Evolutionary conservation across 345 rosid species (phyloP), one percentile per base, ranked within the genome.

Genomic region (Aquilaria yunnanensis): DNA sequence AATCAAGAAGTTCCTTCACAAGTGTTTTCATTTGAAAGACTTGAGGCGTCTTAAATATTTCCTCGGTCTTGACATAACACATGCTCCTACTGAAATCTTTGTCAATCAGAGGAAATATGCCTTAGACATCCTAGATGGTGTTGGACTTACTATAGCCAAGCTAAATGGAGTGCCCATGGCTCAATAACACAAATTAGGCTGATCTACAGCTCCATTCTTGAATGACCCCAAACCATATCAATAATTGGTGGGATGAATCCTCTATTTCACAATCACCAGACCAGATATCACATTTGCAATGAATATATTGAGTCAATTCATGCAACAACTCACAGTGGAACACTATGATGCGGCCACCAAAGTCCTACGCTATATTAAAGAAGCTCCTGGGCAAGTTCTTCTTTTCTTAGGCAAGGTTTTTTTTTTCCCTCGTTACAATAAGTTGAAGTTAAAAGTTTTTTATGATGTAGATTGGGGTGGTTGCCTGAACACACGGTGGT

Each of bases 391-490:
- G 1, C 57, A 59, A 46, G 57, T 61, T 2, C 30, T 51, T 12
- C 4, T 64, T 3, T 32, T 57, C 10, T 14, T 45, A 8, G 9
- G 32, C 1, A 2, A 41, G 1, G 23, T 23, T 23, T 23, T 23
- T 23, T 23, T 23, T 23, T 23, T 23, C 23, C 23, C 23, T 23
- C 23, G 23, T 1, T 23, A 23, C 23, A n/a, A 6, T 45, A 13
- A 14, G 8, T n/a, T 12, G 31, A 54, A 33, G 1, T 30, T 57
- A 0, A 6, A 11, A 5, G 63, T 46, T 12, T 69, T 58, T 52
- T 50, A n/a, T 23, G 68, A 70, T 10, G 32, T 54, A 4, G 60
- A 70, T 51, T 58, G 64, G 64, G 58, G 59, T 2, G n/a, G 64
- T 0, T 69, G 67, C 37, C 67, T 55, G 2, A 4, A 33, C 12